Conservation (phyloP, 1,139 yeast species). For the Scheffersomyces stambukii region DNA sequence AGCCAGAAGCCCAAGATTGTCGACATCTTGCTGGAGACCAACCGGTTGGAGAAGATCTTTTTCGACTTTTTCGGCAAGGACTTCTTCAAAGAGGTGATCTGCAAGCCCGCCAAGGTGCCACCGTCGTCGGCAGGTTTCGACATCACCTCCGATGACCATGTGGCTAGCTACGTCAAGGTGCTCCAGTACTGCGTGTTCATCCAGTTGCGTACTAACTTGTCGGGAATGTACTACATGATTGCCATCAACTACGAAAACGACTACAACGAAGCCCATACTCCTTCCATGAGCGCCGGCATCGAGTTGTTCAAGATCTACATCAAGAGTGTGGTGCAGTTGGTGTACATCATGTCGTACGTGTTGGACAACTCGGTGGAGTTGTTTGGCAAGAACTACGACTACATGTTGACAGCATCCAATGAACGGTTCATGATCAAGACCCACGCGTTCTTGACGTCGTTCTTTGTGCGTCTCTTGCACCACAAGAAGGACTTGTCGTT, state of each 20-base stretch:
- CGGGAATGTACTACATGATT: conserved; percentile 42
- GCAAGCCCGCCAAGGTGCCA: conserved; percentile 27
- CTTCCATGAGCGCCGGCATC: conserved; percentile 39
- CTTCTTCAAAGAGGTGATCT: conserved; percentile 38
- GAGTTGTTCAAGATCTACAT: conserved; percentile 43
- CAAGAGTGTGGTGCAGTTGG: conserved; percentile 41
- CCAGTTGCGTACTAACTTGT: conserved; percentile 37
- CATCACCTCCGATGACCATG: conserved; percentile 17
- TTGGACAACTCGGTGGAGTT: conserved; percentile 42
- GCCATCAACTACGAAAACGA: conserved; percentile 41
- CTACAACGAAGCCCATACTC: conserved; percentile 23
- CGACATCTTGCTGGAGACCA: conserved; percentile 36
- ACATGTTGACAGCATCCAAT: conserved; percentile 32
- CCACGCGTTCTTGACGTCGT: conserved; percentile 38
- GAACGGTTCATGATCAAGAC: conserved; percentile 44
- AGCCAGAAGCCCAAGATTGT: conserved; percentile 30
- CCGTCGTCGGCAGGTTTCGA: conserved; percentile 13
- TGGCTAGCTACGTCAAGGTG: conserved; percentile 26
- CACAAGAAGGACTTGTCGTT: conserved; percentile 33
- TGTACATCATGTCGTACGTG: conserved; percentile 43
- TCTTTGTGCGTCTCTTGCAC: conserved; percentile 39
- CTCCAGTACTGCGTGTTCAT: conserved; percentile 33
- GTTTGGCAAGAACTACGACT: conserved; percentile 42
- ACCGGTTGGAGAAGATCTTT: conserved; percentile 34
- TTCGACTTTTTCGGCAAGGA: conserved; percentile 40